phyloP scores from a whole-genome alignment of 2,329 filamentous ascomycete genomes.

The Pseudocercospora eumusae region DNA sequence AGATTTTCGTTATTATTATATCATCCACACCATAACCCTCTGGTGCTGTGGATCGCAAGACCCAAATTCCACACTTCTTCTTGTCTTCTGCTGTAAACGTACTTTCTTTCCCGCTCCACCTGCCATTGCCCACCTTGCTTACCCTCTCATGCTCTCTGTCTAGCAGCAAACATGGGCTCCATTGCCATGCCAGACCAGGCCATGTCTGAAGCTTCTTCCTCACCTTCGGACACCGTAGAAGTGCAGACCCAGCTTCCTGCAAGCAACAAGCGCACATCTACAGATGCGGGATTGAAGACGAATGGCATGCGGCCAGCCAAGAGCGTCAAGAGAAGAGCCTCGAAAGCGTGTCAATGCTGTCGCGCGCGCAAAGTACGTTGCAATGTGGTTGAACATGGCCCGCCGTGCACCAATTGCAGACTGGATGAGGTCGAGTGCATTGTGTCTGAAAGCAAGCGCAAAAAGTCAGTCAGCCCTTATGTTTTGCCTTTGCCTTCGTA shows the following conservation, averaged over 20 bases:
- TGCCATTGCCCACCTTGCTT: conserved; percentile 15
- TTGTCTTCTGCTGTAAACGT: conserved; percentile 15
- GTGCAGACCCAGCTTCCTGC: conserved; percentile 23
- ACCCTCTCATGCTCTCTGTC: conserved; percentile 10
- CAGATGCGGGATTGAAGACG: conserved; percentile 57
- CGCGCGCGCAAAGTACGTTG: conserved; percentile 87
- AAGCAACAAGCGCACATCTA: conserved; percentile 57
- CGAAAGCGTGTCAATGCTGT: conserved; percentile 86
- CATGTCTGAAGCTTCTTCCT: conserved; percentile 36
- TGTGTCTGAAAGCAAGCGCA: conserved; percentile 71
- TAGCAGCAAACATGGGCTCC: conserved; percentile 27
- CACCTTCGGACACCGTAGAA: conserved; percentile 33
- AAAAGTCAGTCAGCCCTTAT: conserved; percentile 65
- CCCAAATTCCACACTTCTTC: conserved; percentile 20
- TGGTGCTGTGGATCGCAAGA: conserved; percentile 23
- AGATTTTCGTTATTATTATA: conserved; percentile 23
- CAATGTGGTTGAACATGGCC: conserved; percentile 84
- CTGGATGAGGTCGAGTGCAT: conserved; percentile 76
- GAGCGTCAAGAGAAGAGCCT: conserved; percentile 79
- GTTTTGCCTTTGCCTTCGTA: background rate
- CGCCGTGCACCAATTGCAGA: conserved; percentile 84
- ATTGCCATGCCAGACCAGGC: conserved; percentile 27
- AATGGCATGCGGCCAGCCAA: conserved; percentile 50
- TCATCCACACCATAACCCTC: conserved; percentile 27
- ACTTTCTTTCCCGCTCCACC: conserved; percentile 18